Evolutionary conservation across 2,329 filamentous ascomycete genomes (phyloP), one percentile per base, ranked within the genome.

Genomic region (Passalora sequoiae): DNA sequence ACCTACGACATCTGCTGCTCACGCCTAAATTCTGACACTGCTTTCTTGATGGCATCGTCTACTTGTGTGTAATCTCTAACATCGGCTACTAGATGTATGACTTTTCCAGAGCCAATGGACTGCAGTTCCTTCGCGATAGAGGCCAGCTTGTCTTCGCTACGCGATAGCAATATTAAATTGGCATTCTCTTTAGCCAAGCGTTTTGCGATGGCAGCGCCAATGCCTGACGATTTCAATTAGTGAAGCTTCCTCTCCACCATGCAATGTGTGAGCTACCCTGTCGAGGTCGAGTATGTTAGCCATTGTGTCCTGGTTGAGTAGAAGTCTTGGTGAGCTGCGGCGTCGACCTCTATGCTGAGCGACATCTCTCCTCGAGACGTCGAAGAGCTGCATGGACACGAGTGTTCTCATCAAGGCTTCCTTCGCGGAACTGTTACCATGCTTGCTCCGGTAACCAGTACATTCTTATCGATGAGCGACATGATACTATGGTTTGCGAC

Each of bases 151-250:
- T 56, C 59, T 44, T 57, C 49, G 6, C 66, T 68, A 10, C 70
- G 62, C 1, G 70, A 61, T 27, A 72, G 54, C 1, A 75, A 65
- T n/a, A 69, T 62, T 4, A 74, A 43, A 9, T 67, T 70, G 4
- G 66, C 67, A 2, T 63, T 62, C 37, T 66, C 59, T 9, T 58
- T 49, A 9, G 66, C 69, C 3, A 72, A 53, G 3, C 63, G 54
- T 4, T 53, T 51, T 5, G 70, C 68, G 17, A 73, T 72, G 4
- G 66, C 62, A 31, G 65, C 66, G 13, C 71, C 71, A 25, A 74
- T 74, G 30, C 70, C 68, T 54, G 31, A n/a, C n/a, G n/a, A n/a
- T n/a, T n/a, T n/a, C n/a, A n/a, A n/a, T n/a, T n/a, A n/a, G n/a
- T n/a, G n/a, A n/a, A n/a, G n/a, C n/a, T n/a, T n/a, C n/a, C n/a